Evolutionary conservation across 352 stramenopile species (phyloP), one percentile per base, ranked within the genome.

Genomic region (Pythium diclinum): DNA sequence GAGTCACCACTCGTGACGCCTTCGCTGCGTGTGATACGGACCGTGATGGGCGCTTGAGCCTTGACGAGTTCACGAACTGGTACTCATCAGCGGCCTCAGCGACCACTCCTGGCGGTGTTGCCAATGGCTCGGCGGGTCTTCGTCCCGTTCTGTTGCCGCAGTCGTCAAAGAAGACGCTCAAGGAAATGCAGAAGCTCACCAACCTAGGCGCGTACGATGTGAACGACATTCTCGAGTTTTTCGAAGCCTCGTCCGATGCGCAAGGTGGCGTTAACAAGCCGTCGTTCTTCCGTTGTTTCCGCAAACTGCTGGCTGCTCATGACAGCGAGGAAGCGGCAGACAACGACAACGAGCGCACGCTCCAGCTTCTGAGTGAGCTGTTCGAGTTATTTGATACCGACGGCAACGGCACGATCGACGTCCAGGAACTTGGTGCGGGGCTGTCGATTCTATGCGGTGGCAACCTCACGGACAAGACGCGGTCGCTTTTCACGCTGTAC

Each of bases 371-470:
- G 6, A 74, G 85, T 11, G 82, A 92, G 59, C 72, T 95, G 8
- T 95, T 93, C 54, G 74, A 84, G 17, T 56, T 95, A 3, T 96
- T 96, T 69, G 88, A 96, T 44, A 73, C 76, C 0, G 81, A 97
- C 46, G 69, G 69, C 16, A 91, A 96, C 72, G 88, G 86, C 4
- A 65, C 75, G 4, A 87, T 97, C n/a, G 87, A 96, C 59, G 81
- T 90, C 0, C 81, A 91, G 52, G 89, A 97, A 56, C 79, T 97
- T 11, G 83, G 82, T 38, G 82, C 86, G 19, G 89, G 88, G 4
- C 71, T 97, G 21, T 94, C 84, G n/a, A 91, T 97, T 66, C 69
- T 96, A 4, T 96, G 88, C 60, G 86, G 88, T 4, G 89, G 87
- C 33, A 88, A 77, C 61, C 58, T 77, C 14, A 65, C 79, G 10